phyloP scores from a whole-genome alignment of 2,329 filamentous ascomycete species.

The Verruconis gallopava region DNA sequence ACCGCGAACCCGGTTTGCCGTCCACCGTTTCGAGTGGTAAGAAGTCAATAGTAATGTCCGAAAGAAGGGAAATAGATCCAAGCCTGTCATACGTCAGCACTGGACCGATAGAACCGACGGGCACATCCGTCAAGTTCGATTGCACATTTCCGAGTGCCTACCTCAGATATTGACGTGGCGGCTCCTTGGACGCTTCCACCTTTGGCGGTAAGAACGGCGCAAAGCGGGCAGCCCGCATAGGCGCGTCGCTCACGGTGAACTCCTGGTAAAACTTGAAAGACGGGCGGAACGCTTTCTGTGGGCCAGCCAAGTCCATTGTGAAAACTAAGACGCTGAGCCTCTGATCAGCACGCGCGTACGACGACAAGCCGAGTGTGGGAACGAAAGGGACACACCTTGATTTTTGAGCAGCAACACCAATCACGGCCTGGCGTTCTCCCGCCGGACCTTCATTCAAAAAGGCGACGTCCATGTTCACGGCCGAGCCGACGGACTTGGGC shows the following conservation, averaged over 20 bases:
- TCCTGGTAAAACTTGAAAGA: conserved; percentile 38
- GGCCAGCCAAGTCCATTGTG: conserved; percentile 35
- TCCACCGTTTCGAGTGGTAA: conserved; percentile 49
- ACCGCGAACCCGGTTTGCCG: conserved; percentile 43
- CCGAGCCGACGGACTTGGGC: conserved; percentile 56
- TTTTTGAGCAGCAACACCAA: conserved; percentile 71
- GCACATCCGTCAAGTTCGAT: too few relatives aligned
- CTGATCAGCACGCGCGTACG: conserved; percentile 43
- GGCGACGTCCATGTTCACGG: conserved; percentile 65
- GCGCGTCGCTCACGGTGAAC: conserved; percentile 41
- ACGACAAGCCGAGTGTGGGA: conserved; percentile 34
- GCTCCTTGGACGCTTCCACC: conserved; percentile 14
- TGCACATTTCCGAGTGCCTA: too few relatives aligned
- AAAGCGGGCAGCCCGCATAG: conserved; percentile 42
- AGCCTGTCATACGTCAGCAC: too few relatives aligned
- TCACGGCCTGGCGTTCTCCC: conserved; percentile 60
- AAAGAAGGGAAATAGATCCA: conserved; percentile 71
- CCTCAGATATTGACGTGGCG: conserved; percentile 40
- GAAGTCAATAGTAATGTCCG: conserved; percentile 66
- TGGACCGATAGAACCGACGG: too few relatives aligned
- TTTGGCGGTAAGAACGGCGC: conserved; percentile 29
- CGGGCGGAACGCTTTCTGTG: conserved; percentile 28
- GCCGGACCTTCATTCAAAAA: conserved; percentile 47
- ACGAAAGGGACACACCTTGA: conserved; percentile 55
- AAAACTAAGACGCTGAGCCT: conserved; percentile 68